Conservation (phyloP, 164 flowering plant species). For the Berberis thunbergii region DNA sequence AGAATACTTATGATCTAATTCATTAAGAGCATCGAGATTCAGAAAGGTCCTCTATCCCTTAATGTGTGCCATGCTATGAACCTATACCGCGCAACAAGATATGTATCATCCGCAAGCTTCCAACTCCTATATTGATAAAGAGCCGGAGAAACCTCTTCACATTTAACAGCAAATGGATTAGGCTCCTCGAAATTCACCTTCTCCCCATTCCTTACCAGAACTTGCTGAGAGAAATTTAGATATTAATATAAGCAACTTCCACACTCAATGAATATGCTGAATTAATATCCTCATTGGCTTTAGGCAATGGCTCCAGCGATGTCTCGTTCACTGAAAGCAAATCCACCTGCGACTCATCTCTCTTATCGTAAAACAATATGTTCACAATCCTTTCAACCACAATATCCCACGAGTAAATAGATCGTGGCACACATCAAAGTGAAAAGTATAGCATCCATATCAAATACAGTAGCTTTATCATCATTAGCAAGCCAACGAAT, state of each 20-base stretch:
- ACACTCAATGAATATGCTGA: conserved; percentile 78
- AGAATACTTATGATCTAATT: conserved; percentile 88
- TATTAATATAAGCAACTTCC: conserved; percentile 78
- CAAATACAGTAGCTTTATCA: conserved; percentile 93
- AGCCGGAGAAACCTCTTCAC: conserved; percentile 86
- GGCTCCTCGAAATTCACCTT: conserved; percentile 80
- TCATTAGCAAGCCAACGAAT: conserved; percentile 84
- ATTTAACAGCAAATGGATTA: conserved; percentile 83
- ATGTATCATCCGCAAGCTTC: conserved; percentile 82
- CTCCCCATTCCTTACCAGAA: conserved; percentile 69
- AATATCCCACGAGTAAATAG: conserved; percentile 95
- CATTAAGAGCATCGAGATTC: conserved; percentile 43
- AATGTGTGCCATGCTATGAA: conserved; percentile 65
- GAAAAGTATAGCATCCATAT: conserved; percentile 71
- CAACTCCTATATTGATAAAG: conserved; percentile 84
- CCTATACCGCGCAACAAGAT: conserved; percentile 77
- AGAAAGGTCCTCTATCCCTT: conserved; percentile 59
- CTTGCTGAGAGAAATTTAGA: conserved; percentile 98
- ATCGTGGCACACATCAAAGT: conserved; percentile 84
- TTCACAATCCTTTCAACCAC: conserved; percentile 92
- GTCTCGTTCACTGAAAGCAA: conserved; percentile 85
- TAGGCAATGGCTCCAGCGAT: conserved; percentile 89
- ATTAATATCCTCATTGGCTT: conserved; percentile 90
- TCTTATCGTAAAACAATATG: conserved; percentile 85
- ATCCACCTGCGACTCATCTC: conserved; percentile 93